Evolutionary conservation across 1,284 basidiomycete genomes (phyloP), one percentile per base, ranked within the genome.

Genomic region (Moesziomyces aphidis): DNA sequence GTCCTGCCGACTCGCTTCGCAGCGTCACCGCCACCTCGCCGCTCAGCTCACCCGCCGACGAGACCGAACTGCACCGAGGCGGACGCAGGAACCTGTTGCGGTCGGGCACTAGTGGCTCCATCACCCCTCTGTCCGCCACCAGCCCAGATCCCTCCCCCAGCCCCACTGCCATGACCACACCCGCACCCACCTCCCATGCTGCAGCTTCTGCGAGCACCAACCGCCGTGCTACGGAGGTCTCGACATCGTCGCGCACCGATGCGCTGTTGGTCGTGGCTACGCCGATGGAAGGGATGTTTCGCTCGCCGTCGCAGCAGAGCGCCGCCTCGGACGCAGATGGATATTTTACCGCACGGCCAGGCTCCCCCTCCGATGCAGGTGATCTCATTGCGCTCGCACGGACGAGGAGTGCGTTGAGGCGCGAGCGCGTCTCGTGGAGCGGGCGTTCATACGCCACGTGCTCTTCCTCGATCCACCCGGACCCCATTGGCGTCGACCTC

Each of bases 91-190:
- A 26, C 5, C 54, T 75, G 61, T 13, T 68, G 1, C 26, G 73
- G 13, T 71, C 67, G 1, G 68, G 68, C 2, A 75, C 73, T 4
- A 75, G 68, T 45, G 73, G 68, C 0, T 71, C 68, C 13, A 61
- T 73, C 31, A 54, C 64, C 0, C 55, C 62, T 21, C 50, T 65
- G 0, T 62, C 62, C 2, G 55, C 55, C 2, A 22, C 46, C 4
- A 60, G 53, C 34, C 50, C 56, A 28, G 55, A 51, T 9, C 31
- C 54, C 5, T 9, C n/a, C 6, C 28, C 36, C 42, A 69, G 60
- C 49, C 8, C 22, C 1, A 61, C 31, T 6, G 36, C 50, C n/a
- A 31, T 43, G 2, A 23, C 42, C 51, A 55, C 9, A 26, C 54
- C 46, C 24, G 43, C 45, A 34, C 31, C 31, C 11, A 34, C 31